Base-by-base conservation (phyloP, 495 filamentous ascomycete genomes). In the Penicillium silybi region DNA sequence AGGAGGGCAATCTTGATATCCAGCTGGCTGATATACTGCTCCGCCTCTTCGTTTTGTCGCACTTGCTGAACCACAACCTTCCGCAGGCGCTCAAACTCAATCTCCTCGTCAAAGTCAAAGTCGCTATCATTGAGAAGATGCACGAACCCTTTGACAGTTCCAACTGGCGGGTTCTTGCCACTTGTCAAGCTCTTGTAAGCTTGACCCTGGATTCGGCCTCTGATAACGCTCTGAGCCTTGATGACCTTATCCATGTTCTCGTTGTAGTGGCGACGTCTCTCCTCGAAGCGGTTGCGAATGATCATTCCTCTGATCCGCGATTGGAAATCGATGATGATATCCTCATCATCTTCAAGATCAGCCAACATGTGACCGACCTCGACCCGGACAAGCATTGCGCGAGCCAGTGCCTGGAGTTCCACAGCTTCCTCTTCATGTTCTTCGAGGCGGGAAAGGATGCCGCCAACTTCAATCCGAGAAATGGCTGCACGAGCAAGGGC, bases 181-280 rank as follows among this genome's bases (percentile, higher is more conserved):
- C 83, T 90, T 6, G 91, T 96, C 57, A 96, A 76, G 62, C 86
- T 92, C 77, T 95, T 97, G 75, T 98, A 98, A 1, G 95, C 95
- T 68, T 97, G 89, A 6, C 93, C 93, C 71, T 97, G 95, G 44
- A 97, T 88, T 55, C 90, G 89, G 20, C 83, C 93, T 50, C 93
- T 82, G 44, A 97, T 86, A 56, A 96, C 96, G 65, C 93, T 97
- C 68, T 98, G 93, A 47, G 97, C 87, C 70, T 98, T 98, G 71
- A 98, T 85, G 17, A 98, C 95, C 73, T 93, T 97, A 59, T 96
- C 85, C 95, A 98, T 98, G 59, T 98, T 98, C 69, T 92, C 84
- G 46, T 86, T 83, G 72, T 91, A 98, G 70, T 90, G 92, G 11
- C 81, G 84, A 55, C 87, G 84, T 75, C 95, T 93, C 60, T 90